Percentiles rank a stretch among this genome's conserved stretches.
These are phyloP conservation scores for Solanum hybrid DNA, from an alignment of 305 asterid genomes.

Conservation along the genomic window DNA sequence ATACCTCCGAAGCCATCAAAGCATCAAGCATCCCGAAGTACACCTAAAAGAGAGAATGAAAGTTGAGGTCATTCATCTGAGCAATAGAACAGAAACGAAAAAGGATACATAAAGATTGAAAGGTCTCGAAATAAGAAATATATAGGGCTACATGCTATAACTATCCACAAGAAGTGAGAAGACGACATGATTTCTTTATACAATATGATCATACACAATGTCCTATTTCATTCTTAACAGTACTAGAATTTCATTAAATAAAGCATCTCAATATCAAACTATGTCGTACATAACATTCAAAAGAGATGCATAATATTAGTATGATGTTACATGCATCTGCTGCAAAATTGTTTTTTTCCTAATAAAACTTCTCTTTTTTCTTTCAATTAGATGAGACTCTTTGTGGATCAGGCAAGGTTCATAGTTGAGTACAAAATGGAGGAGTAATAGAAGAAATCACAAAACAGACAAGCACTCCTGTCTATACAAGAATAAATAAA, in stretches of 20 bases:
- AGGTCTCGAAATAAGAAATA: not conserved
- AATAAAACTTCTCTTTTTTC: not conserved
- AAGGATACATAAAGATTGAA: not conserved
- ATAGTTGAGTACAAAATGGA: not conserved
- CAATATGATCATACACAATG: not conserved
- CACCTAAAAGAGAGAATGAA: conserved; percentile 34
- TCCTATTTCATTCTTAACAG: not conserved
- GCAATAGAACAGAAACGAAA: not conserved
- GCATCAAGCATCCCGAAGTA: conserved; percentile 98
- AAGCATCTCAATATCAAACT: not conserved
- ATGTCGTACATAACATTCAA: not conserved
- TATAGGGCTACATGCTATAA: not conserved
- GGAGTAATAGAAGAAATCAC: not conserved
- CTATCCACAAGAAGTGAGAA: not conserved
- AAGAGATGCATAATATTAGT: not conserved
- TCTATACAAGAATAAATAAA: not conserved
- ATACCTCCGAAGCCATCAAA: conserved; percentile 82
- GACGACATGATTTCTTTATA: not conserved
- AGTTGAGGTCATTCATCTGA: not conserved
- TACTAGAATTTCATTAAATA: not conserved
- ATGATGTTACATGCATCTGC: not conserved
- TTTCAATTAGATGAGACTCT: not conserved
- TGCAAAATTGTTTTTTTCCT: not conserved
- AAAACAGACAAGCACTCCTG: not conserved
- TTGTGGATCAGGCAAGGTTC: not conserved